Base-by-base conservation (phyloP, 257 asterid species). In the Ballota nigra region DNA sequence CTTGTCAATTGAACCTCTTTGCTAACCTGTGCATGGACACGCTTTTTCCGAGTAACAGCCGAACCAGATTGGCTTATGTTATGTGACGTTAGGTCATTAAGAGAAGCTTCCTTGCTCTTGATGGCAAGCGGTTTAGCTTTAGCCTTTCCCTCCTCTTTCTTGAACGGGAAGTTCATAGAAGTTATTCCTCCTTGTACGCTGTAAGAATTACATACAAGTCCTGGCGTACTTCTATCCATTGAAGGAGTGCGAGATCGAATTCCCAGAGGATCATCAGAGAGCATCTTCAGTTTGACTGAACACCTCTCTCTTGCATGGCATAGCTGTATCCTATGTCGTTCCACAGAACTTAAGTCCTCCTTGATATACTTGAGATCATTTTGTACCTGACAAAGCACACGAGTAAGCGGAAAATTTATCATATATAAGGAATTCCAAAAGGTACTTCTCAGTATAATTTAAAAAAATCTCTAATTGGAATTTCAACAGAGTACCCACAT, bases 11-110 rank as follows among this genome's bases (percentile, higher is more conserved):
- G 49, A 29, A 70, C 43, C 55, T 58, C 53, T 18, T 73, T 63
- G 31, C 84, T 70, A 77, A 90, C 97, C 97, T 90, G 97, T 64
- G 88, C 86, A 79, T 84, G 92, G 36, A 90, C 82, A 16, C 97
- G 91, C 76, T 88, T 90, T 79, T 90, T 90, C 66, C 92, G 81
- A 33, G 79, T 82, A 29, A 90, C 88, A 9, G 91, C 86, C 70
- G 83, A 77, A 62, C 91, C 87, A 24, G 92, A 82, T 82, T 83
- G 96, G 73, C 88, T 83, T 78, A 75, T 76, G 74, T 83, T 81
- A 57, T 82, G 92, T 53, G 89, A 86, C 68, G 81, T 81, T 51
- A 83, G 78, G 70, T 84, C 88, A 78, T 75, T 76, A 38, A 70
- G 71, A 75, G 89, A 79, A 76, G 76, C 77, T 62, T 85, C 91